These are phyloP conservation scores for Candida sakaeoensis DNA, from an alignment of 805 yeast genomes.

Conservation along the genomic window DNA sequence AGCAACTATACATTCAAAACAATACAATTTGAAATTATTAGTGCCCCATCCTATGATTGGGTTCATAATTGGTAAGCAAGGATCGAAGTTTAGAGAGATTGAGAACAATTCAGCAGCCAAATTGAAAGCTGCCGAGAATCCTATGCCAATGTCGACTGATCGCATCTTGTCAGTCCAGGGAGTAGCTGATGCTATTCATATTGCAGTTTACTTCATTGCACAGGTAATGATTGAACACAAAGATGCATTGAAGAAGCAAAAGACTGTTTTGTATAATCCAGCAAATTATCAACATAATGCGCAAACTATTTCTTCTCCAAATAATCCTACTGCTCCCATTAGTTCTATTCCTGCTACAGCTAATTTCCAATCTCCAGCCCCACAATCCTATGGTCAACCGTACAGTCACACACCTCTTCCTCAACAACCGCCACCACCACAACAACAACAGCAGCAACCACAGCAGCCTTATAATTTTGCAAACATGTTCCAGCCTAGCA, in stretches of 20 bases:
- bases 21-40: slow-evolving; percentile 55
- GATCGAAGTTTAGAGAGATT: slow-evolving; percentile 70
- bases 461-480: slow-evolving; percentile 33
- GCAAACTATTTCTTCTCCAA: slow-evolving; percentile 5
- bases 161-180: slow-evolving; percentile 68
- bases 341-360: slow-evolving; percentile 9
- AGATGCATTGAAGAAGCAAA: slow-evolving; percentile 48
- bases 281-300: slow-evolving; percentile 33
- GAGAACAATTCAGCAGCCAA: slow-evolving; percentile 79
- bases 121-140: slow-evolving; percentile 67
- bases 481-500: slow-evolving; percentile 36
- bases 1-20: slow-evolving; percentile 51
- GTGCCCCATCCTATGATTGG: slow-evolving; percentile 82
- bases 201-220: slow-evolving; percentile 72
- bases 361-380: not conserved
- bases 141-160: slow-evolving; percentile 74
- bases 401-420: slow-evolving; percentile 6
- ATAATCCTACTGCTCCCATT: slow-evolving; percentile 11
- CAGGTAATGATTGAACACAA: slow-evolving; percentile 63
- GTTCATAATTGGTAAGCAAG: slow-evolving; percentile 73
- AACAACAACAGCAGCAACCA: slow-evolving; percentile 17
- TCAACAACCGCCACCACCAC: slow-evolving; percentile 16
- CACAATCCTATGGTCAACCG: slow-evolving; percentile 10
- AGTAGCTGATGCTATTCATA: slow-evolving; percentile 83
- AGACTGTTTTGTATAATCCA: slow-evolving; percentile 58